Evolutionary conservation across 192 early-diverging fungal genomes (phyloP), one percentile per base, ranked within the genome.

Genomic region (Entomortierella lignicola): DNA sequence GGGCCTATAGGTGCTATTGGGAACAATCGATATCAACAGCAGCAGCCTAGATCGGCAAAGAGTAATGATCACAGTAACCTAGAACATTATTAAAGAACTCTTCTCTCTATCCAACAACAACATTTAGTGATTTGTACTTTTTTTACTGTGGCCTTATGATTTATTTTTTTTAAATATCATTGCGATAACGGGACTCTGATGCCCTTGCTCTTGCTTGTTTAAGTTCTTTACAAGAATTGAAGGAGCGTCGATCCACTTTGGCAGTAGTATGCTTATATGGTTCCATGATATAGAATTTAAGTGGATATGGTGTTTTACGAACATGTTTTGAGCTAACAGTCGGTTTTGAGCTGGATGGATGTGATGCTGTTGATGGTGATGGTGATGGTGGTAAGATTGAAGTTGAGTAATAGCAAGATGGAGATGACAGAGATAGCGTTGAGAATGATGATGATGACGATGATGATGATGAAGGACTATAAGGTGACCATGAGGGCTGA

Each of bases 211-310:
- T 52, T 15, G 62, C 62, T 25, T 53, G 44, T 43, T 64, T 64
- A 25, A 72, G 71, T 12, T 65, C 55, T 29, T 72, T 72, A 47
- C 62, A 37, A 2, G 47, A 65, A 11, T 65, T 72, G 39, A 58
- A 72, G 25, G 71, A 72, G 0, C 71, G 61, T 0, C 63, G 62
- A 60, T 72, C 71, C 15, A 72, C n/a, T 43, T 72, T 72, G 6
- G 20, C 7, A 15, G 21, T 48, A 18, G 71, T 43, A 37, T 72
- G 37, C 43, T 60, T 54, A 18, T 65, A 72, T 1, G 71, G 71
- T 23, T 57, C 53, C 37, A 60, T 29, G 27, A 69, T 53, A 43
- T 50, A 69, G 50, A 69, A 69, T 29, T 25, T 37, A 10, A 37
- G 5, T 37, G 34, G 34, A 10, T 37, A 37, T 4, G 34, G 34